A percentile compares a stretch with the other conserved stretches of the same genome.
These are phyloP conservation scores for Amaranthus palmeri DNA, from an alignment of 148 eudicot species.

Conservation along the genomic window DNA sequence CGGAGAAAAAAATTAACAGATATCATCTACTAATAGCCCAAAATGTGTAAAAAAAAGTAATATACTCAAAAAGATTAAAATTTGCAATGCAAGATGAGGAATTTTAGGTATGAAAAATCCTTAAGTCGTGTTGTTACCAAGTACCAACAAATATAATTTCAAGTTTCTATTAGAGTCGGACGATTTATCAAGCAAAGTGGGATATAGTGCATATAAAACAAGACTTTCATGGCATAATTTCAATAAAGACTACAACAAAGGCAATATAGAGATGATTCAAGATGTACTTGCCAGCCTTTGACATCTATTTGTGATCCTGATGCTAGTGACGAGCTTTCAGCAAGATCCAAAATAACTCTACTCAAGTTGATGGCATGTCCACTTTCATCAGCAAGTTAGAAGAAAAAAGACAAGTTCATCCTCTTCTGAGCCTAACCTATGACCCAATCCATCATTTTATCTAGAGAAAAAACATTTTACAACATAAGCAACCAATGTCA, in stretches of 20 bases:
- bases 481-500: not conserved
- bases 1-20: not conserved
- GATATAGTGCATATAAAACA: not conserved
- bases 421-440: conserved; percentile 39
- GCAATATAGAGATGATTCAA: conserved; percentile 56
- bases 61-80: not conserved
- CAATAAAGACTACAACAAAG: not conserved
- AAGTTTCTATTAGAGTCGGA: not conserved
- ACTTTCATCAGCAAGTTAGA: conserved; percentile 90
- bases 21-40: not conserved
- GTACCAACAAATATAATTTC: not conserved
- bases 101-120: not conserved
- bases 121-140: not conserved
- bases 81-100: not conserved
- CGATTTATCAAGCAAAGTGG: not conserved
- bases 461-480: not conserved
- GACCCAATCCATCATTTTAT: conserved; percentile 8
- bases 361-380: conserved; percentile 56
- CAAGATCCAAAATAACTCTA: conserved; percentile 41
- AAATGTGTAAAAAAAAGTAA: not conserved
- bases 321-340: conserved; percentile 56
- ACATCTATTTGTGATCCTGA: conserved; percentile 69
- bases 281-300: conserved; percentile 81
- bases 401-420: conserved; percentile 63
- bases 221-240: not conserved